Evolutionary conservation across 78 protist genomes (phyloP).

Genomic region (Protostelium mycophagum): DNA sequence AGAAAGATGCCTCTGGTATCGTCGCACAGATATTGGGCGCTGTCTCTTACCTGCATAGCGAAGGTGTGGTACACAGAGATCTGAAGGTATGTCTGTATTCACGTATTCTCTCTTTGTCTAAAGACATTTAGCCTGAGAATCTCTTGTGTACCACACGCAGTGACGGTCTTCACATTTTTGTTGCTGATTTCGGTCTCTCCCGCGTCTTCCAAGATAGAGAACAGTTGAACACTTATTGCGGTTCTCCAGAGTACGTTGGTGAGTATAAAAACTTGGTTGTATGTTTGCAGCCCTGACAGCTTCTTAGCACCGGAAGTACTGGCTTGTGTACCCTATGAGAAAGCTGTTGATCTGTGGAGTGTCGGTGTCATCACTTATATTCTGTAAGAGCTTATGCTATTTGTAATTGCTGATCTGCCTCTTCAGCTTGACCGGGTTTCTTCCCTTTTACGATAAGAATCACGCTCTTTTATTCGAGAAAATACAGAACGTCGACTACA

Average conservation of each 20-base stretch:
- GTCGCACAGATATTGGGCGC: constrained; percentile 72
- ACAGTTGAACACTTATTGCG: constrained; percentile 80
- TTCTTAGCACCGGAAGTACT: constrained; percentile 71
- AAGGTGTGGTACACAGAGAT: constrained; percentile 77
- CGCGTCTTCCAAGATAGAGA: constrained; percentile 60
- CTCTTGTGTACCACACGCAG: neutral
- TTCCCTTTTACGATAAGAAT: constrained; percentile 54
- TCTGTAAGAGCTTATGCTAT: neutral
- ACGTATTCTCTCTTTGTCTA: neutral
- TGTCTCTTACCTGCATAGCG: constrained; percentile 73
- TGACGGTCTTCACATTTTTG: constrained; percentile 62
- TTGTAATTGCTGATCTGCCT: neutral
- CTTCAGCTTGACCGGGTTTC: constrained; percentile 38
- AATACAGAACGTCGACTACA: constrained; percentile 62
- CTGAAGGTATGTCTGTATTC: constrained; percentile 53
- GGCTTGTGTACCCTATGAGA: constrained; percentile 60
- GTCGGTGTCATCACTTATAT: constrained; percentile 71
- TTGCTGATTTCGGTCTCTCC: constrained; percentile 86
- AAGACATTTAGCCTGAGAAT: neutral
- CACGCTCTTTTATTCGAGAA: constrained; percentile 50
- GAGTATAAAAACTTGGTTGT: neutral
- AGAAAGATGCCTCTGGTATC: constrained; percentile 67
- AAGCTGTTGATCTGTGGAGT: constrained; percentile 72
- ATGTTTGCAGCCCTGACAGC: neutral
- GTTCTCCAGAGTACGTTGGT: constrained; percentile 72